Conservation (phyloP, 495 filamentous ascomycete species). For the Chaetomium cochliodes region DNA sequence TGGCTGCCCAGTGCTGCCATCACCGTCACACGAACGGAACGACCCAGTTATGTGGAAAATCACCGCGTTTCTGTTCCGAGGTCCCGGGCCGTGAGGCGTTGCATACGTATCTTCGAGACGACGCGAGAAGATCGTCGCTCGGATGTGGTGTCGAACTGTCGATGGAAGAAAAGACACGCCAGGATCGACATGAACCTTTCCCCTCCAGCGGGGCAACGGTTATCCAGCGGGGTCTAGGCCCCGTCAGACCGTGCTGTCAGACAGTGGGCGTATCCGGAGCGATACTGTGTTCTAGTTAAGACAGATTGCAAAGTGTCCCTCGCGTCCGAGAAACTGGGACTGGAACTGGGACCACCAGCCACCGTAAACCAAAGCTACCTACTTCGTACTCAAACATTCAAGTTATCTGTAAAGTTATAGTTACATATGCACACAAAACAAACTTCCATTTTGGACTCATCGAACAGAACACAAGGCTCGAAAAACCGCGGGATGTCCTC, state of each 20-base stretch:
- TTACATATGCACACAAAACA: not conserved
- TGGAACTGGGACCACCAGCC: too few relatives aligned
- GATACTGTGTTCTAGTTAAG: not conserved
- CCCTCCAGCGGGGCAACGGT: not conserved
- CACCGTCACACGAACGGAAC: not conserved
- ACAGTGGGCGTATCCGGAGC: not conserved
- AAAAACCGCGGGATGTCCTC: too few relatives aligned
- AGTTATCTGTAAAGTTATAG: too few relatives aligned
- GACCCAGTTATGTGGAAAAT: not conserved
- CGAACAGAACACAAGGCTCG: too few relatives aligned
- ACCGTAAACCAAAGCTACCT: too few relatives aligned
- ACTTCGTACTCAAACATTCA: too few relatives aligned
- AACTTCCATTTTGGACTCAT: not conserved
- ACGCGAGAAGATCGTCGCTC: not conserved
- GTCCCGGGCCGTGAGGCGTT: not conserved
- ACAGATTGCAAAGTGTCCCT: too few relatives aligned
- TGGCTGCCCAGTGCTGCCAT: not conserved
- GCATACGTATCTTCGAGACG: too few relatives aligned
- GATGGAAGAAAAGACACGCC: not conserved
- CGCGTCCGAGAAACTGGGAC: too few relatives aligned
- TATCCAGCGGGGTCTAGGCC: not conserved
- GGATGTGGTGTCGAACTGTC: not conserved
- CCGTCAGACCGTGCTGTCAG: too few relatives aligned
- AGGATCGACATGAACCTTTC: not conserved
- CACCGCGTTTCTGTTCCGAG: not conserved